Base-by-base conservation (phyloP, 2,329 filamentous ascomycete species). In the Beauveria brongniartii region DNA sequence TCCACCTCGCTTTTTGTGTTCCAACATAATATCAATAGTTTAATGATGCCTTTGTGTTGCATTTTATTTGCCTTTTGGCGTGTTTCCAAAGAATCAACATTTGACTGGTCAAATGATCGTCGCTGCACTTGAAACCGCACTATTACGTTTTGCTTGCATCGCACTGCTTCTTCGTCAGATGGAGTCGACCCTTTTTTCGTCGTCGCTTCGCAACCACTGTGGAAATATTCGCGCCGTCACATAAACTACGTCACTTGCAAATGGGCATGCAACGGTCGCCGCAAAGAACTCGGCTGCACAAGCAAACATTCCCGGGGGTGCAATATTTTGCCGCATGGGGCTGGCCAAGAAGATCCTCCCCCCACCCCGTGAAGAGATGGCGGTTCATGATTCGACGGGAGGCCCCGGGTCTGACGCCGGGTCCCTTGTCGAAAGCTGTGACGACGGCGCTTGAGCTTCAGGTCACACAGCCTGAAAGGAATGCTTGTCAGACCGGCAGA, bases 141-240 rank as follows among this genome's bases (percentile, higher is more conserved):
- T 59, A 53, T 59, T 59, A 53, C 57, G 47, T 59, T 53, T 59
- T 52, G 44, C 22, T 26, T 44, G n/a, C 46, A 20, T 53, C 40
- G 40, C 40, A 53, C 22, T n/a, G 34, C 30, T 34, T 41, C n/a
- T 26, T 56, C 9, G 41, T 50, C 55, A 34, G 55, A 50, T 50
- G 30, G 44, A 40, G 30, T 34, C 55, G 46, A 50, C 30, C 30
- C 10, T 22, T n/a, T 18, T n/a, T n/a, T 28, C 30, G 9, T 53
- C 24, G 41, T 26, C 41, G 14, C 8, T 41, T 20, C 22, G 24
- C 14, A 52, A 16, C 26, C 24, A 12, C 28, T 41, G 20, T 28
- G 24, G 3, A 20, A 43, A 43, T 12, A 43, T 26, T 12, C 7
- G 14, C n/a, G 22, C 34, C 6, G 18, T 20, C 26, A 20, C 24